These are phyloP conservation scores for Endotrypanum monterogeii DNA, from an alignment of 208 protist genomes.

Conservation along the genomic window DNA sequence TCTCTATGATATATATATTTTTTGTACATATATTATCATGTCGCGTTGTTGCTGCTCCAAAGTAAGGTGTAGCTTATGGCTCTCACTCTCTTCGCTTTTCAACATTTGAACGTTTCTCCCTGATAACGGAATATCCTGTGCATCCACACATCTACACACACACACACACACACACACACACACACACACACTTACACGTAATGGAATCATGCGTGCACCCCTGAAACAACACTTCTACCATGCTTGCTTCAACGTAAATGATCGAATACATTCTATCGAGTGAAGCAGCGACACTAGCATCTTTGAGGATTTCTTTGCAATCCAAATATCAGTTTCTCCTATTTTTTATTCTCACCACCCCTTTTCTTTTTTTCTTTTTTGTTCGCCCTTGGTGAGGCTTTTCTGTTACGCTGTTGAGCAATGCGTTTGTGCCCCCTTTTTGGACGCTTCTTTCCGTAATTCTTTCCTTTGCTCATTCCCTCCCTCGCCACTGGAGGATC, in stretches of 20 bases:
- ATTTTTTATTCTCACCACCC: not conserved
- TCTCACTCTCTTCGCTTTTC: too few species aligned
- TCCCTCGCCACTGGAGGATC: not conserved
- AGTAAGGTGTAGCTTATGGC: too few species aligned
- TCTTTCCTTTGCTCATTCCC: not conserved
- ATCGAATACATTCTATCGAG: not conserved
- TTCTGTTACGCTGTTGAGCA: not conserved
- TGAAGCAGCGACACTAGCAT: not conserved
- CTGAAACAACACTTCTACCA: not conserved
- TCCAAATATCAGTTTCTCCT: not conserved
- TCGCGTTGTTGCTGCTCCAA: too few species aligned
- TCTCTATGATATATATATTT: too few species aligned
- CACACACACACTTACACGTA: not conserved
- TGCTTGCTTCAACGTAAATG: not conserved
- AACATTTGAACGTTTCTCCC: too few species aligned
- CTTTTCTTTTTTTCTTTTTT: not conserved
- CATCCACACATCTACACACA: not conserved
- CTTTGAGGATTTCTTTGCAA: not conserved
- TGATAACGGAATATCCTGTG: too few species aligned
- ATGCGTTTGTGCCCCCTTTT: not conserved
- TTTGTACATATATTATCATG: too few species aligned
- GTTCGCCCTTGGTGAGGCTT: not conserved
- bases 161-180: constrained; percentile 1
- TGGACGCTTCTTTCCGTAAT: not conserved
- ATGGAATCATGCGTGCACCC: not conserved